Base-by-base conservation (phyloP, 1,284 basidiomycete species). In the Rhodotorula sp. region DNA sequence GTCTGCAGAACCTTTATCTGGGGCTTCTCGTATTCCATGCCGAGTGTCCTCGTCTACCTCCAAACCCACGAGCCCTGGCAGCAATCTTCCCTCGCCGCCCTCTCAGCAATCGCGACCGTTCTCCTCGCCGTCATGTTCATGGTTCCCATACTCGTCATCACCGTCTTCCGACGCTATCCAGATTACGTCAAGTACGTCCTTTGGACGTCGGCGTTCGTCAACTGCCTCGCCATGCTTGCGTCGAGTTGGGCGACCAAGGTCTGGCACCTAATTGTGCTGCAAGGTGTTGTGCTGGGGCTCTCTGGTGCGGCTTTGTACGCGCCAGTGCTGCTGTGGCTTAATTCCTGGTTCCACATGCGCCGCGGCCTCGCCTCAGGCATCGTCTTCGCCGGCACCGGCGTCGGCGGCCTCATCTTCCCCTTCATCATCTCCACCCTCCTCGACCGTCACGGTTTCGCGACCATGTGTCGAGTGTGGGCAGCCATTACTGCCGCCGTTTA, bases 401-500 rank as follows among this genome's bases (percentile, higher is more conserved):
- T 68, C 8, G 72, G 72, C 24, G 72, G 69, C 5, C 51, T 60
- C 22, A 39, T 46, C 4, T 69, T 69, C 44, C 72, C 72, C 0
- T 64, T 71, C 48, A 8, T 65, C 22, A 48, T 68, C 27, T 52
- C 57, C 10, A 32, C 17, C 3, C 46, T 73, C 24, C 68, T 73
- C 32, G 52, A 62, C 27, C 19, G n/a, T 2, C 39, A 29, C 34
- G 70, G 73, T 5, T 74, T 68, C 55, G 49, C 64, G 6, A 64
- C 57, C 44, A 74, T 68, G 64, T 66, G 64, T 55, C 64, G 70
- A 1, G 59, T 55, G 10, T 74, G 73, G 73, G 64, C 70, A 0
- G 44, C 27, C 24, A 44, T 72, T 34, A 70, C 67, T 0, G 48
- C 29, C 9, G 44, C n/a, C 13, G 63, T 69, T 0, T 74, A 66